Evolutionary conservation across 148 eudicot genomes (phyloP).

Genomic region (Dianthus caryophyllus): DNA sequence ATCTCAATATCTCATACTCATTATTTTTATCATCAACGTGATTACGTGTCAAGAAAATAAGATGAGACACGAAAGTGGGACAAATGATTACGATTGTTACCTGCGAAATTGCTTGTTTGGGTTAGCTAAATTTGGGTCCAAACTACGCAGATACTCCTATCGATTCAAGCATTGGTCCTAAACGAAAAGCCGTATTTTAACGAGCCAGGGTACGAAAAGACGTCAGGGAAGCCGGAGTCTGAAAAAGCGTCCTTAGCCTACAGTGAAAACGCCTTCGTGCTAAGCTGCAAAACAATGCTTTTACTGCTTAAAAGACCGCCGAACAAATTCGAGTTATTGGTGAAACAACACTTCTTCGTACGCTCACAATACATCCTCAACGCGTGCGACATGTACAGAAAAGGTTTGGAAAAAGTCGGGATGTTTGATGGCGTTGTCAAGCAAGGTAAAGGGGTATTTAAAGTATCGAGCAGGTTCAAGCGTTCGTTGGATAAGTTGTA

Average conservation of each 20-base stretch:
- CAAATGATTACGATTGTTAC: too few relatives aligned
- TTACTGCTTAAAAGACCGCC: slow-evolving; percentile 40
- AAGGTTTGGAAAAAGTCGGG: slow-evolving; percentile 36
- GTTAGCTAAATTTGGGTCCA: too few relatives aligned
- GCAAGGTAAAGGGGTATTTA: not conserved
- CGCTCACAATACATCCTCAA: slow-evolving; percentile 30
- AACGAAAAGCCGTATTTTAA: slow-evolving; percentile 70
- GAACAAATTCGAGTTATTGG: slow-evolving; percentile 37
- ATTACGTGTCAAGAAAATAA: too few relatives aligned
- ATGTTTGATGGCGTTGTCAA: not conserved
- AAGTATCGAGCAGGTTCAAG: slow-evolving; percentile 27
- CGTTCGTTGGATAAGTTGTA: slow-evolving; percentile 21
- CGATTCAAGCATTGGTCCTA: slow-evolving; percentile 78
- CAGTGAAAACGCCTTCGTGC: slow-evolving; percentile 39
- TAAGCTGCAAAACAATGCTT: slow-evolving; percentile 53
- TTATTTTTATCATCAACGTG: too few relatives aligned
- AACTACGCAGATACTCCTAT: slow-evolving; percentile 51
- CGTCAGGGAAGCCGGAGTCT: slow-evolving; percentile 20
- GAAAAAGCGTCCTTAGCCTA: slow-evolving; percentile 38
- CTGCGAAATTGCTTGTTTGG: too few relatives aligned
- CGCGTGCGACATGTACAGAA: slow-evolving; percentile 35
- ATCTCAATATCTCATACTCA: too few relatives aligned
- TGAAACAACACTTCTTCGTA: slow-evolving; percentile 36
- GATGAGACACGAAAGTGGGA: too few relatives aligned
- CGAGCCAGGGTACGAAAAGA: slow-evolving; percentile 39